Conservation (phyloP, 176 grass and related monocot species). For the Puccinellia tenuiflora region DNA sequence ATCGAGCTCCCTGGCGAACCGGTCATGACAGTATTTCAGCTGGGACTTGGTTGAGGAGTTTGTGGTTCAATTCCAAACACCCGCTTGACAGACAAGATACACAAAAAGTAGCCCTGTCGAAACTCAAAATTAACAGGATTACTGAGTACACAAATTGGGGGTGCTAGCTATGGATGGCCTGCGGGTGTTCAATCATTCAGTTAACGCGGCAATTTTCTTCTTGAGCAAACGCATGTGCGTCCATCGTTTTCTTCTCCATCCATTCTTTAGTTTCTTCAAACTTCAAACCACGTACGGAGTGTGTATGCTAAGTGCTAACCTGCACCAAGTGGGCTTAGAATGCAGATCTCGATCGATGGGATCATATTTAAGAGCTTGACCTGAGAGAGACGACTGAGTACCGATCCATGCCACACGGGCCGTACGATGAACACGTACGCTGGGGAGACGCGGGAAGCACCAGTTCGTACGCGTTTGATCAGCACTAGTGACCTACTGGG, state of each 20-base stretch:
- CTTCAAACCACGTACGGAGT: not conserved
- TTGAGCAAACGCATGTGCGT: not conserved
- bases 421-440: not conserved
- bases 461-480: not conserved
- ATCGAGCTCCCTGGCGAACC: not conserved
- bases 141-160: not conserved
- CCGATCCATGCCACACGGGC: too few species aligned
- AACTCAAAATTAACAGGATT: not conserved
- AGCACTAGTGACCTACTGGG: not conserved
- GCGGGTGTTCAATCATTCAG: not conserved
- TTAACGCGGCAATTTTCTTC: not conserved
- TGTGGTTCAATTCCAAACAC: not conserved
- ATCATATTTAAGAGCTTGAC: not conserved
- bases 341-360: not conserved
- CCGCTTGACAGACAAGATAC: not conserved
- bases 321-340: not conserved
- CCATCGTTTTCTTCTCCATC: not conserved
- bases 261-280: not conserved
- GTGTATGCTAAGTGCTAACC: not conserved
- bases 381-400: not conserved
- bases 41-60: not conserved
- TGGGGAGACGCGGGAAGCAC: not conserved
- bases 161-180: not conserved
- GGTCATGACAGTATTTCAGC: not conserved
- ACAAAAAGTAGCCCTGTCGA: not conserved